phyloP scores from a whole-genome alignment of 2,329 filamentous ascomycete species.

The Apiospora rasikravindrae region DNA sequence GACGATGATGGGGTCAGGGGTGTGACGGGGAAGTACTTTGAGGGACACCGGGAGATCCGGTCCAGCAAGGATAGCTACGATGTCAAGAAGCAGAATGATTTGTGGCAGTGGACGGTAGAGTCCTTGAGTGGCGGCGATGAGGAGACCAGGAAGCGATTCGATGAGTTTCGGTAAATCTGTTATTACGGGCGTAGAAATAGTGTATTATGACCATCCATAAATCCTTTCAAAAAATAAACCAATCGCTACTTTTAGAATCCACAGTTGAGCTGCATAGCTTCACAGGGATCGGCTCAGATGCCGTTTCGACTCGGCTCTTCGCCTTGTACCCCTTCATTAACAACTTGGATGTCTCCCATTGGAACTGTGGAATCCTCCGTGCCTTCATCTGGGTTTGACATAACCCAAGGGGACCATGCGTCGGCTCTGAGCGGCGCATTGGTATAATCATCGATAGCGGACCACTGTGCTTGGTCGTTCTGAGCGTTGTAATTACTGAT shows the following conservation, averaged over 20 bases:
- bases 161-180: background rate
- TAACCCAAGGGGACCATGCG: background rate
- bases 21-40: slow-evolving; percentile 49
- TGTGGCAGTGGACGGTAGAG: slow-evolving; percentile 52
- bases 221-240: background rate
- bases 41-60: slow-evolving; percentile 44
- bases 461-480: background rate
- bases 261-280: fast-evolving
- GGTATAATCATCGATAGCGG: background rate
- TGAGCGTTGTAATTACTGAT: background rate
- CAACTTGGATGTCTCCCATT: background rate
- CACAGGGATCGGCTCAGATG: background rate
- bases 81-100: slow-evolving; percentile 51
- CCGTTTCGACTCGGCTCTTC: background rate
- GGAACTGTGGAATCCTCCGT: background rate
- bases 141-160: background rate
- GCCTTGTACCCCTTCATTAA: background rate
- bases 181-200: no score
- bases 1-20: slow-evolving; percentile 35
- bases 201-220: no score
- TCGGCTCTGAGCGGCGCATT: background rate
- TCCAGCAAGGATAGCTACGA: slow-evolving; percentile 51
- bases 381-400: background rate
- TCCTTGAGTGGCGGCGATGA: background rate
- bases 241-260: background rate